Base-by-base conservation (phyloP, 768 basidiomycete genomes). In the Suillus cothurnatus region DNA sequence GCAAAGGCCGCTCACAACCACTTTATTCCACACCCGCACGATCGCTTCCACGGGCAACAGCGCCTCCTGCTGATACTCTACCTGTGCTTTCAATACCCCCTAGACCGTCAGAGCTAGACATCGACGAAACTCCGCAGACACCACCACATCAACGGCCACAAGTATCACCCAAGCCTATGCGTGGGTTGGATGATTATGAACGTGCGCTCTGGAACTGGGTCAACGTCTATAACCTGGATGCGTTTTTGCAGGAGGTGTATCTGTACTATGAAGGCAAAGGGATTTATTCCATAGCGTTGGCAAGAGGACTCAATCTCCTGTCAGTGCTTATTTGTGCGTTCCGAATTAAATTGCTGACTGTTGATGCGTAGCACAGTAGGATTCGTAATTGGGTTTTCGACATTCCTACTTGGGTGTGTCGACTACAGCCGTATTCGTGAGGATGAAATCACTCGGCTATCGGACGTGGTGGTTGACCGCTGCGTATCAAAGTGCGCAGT, bases 161-260 rank as follows among this genome's bases (percentile, higher is more conserved):
- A 26, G 26, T 64, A 32, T 70, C 70, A 50, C 71, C 78, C 23
- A 86, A 81, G 66, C 82, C 79, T 50, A 85, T 88, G 84, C 84
- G 87, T 60, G 91, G 93, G 11, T 75, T 95, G 53, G 91, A 95
- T 71, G 87, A 88, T 15, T 89, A 93, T 72, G 95, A 99, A 76
- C 89, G 88, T 65, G 97, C 97, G 1, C 77, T 99, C 57, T 99
- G 97, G 97, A 92, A 93, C 64, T 99, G 97, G 97, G 95, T 98
- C 65, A 99, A 99, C 74, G 95, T 99, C 15, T 94, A 95, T 74
- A 98, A 99, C 74, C 84, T 99, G 45, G 97, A 99, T 72, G 89
- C 88, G 9, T 99, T 96, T 77, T 79, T 99, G 34, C 94, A 97
- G 77, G 95, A 98, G 68, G 94, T 94, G 45, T 99, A 99, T 77